Evolutionary conservation across 202 grass and related monocot species (phyloP).

Genomic region (Schoenoplectus tabernaemontani): DNA sequence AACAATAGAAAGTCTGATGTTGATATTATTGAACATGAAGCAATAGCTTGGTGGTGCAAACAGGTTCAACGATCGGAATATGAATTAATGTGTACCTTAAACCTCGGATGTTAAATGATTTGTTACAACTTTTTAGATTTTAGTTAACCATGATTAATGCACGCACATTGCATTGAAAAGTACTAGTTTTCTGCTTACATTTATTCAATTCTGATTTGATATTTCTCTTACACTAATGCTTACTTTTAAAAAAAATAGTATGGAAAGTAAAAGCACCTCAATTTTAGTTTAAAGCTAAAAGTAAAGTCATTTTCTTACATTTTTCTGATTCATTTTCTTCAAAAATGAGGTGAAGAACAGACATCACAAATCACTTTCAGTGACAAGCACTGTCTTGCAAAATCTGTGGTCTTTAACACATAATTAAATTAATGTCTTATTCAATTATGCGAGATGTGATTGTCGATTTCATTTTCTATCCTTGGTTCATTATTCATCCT

Average conservation of each 20-base stretch:
- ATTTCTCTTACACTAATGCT: too few species aligned
- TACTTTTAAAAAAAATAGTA: neutral
- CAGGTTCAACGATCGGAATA: neutral
- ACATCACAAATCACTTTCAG: neutral
- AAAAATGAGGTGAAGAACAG: neutral
- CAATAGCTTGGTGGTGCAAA: neutral
- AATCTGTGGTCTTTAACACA: neutral
- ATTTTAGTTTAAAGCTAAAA: neutral
- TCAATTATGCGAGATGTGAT: neutral
- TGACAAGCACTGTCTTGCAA: neutral
- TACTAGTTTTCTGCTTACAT: too few species aligned
- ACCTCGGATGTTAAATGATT: too few species aligned
- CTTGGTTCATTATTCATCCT: neutral
- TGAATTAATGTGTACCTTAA: neutral
- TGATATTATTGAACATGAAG: slow-evolving; percentile 3
- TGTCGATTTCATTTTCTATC: neutral
- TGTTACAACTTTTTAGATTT: too few species aligned
- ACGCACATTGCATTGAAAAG: too few species aligned
- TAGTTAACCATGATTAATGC: too few species aligned
- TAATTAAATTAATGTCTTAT: neutral
- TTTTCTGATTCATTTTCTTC: neutral
- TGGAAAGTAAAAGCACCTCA: neutral
- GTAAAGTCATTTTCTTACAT: neutral
- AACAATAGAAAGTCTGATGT: slow-evolving; percentile 4
- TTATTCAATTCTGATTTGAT: too few species aligned